These are phyloP conservation scores for Stylosanthes scabra DNA, from an alignment of 331 rosid species.

Conservation along the genomic window DNA sequence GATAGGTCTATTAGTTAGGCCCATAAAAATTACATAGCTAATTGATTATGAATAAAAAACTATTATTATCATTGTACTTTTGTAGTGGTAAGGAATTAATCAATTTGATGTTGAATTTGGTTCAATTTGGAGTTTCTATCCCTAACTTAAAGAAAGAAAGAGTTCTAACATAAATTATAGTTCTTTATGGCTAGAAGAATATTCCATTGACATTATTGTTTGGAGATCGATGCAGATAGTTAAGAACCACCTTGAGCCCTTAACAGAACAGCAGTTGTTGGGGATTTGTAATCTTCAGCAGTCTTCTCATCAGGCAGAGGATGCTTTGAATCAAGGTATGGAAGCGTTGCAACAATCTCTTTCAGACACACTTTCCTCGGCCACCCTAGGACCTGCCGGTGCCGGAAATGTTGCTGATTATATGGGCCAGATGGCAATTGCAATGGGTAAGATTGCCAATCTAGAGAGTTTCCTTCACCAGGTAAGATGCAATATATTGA, in stretches of 20 bases:
- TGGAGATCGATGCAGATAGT: conserved; percentile 60
- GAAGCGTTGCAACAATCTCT: conserved; percentile 71
- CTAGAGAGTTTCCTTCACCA: conserved; percentile 64
- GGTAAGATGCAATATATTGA: conserved; percentile 34
- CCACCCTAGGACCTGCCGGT: conserved; percentile 48
- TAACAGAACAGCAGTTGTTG: conserved; percentile 74
- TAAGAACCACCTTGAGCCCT: conserved; percentile 72
- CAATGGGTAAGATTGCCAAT: conserved; percentile 69
- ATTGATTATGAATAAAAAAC: no score
- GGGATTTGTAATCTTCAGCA: conserved; percentile 67
- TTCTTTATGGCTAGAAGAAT: not conserved
- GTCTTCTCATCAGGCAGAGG: conserved; percentile 72
- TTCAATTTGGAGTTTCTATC: no score
- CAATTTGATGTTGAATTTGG: no score
- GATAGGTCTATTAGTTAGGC: no score
- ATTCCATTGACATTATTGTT: not conserved
- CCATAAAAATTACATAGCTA: no score
- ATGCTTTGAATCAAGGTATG: conserved; percentile 77
- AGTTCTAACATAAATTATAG: no score
- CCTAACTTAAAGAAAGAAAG: no score
- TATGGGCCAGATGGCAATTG: conserved; percentile 86
- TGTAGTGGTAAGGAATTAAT: no score
- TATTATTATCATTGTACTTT: no score
- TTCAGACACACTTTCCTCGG: conserved; percentile 62
- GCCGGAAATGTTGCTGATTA: conserved; percentile 73